phyloP scores from a whole-genome alignment of 177 flowering plant species.

The Vitis hybrid region DNA sequence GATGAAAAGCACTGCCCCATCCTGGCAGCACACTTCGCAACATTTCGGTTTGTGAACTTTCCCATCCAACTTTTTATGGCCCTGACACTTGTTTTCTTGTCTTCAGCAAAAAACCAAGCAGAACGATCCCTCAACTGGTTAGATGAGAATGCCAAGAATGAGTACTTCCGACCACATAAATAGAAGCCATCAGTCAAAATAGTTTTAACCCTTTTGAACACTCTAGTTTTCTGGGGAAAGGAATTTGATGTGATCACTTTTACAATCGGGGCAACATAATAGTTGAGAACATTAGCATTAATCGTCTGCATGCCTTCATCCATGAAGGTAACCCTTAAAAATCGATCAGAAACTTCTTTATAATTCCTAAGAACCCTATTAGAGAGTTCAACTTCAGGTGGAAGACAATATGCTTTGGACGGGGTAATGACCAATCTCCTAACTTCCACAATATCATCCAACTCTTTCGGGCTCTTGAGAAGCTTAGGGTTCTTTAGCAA shows the following conservation, averaged over 20 bases:
- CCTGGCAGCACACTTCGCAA: constrained; percentile 92
- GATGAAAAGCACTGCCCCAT: constrained; percentile 98
- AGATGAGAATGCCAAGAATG: constrained; percentile 90
- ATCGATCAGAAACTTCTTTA: constrained; percentile 64
- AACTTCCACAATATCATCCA: constrained; percentile 60
- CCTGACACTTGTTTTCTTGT: constrained; percentile 27
- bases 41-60: constrained; percentile 49
- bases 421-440: constrained; percentile 90
- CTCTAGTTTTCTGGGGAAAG: constrained; percentile 53
- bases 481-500: constrained; percentile 66
- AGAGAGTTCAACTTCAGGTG: constrained; percentile 87
- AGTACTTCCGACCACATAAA: constrained; percentile 77
- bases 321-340: constrained; percentile 87
- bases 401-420: constrained; percentile 83
- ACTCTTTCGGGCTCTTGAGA: constrained; percentile 28
- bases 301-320: constrained; percentile 86
- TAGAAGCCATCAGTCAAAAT: constrained; percentile 64
- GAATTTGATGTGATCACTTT: constrained; percentile 49
- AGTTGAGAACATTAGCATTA: constrained; percentile 48
- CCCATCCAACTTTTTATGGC: constrained; percentile 83
- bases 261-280: constrained; percentile 65
- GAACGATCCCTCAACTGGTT: constrained; percentile 91
- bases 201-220: constrained; percentile 59
- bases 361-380: constrained; percentile 83
- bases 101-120: constrained; percentile 96